phyloP scores from a whole-genome alignment of 257 asterid species.

The Fraxinus anomala region DNA sequence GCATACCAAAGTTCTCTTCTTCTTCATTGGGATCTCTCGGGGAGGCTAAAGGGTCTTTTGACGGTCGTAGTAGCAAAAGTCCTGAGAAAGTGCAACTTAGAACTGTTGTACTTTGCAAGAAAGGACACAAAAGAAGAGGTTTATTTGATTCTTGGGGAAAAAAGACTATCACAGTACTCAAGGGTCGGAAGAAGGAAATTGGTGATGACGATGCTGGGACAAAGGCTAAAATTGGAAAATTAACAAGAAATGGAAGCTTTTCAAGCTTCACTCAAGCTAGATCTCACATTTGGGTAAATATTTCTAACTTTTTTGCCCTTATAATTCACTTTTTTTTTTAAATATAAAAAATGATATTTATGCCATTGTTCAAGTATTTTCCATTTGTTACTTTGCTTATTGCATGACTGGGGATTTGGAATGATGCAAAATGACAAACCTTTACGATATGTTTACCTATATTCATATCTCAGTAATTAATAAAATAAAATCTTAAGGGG shows the following conservation, averaged over 20 bases:
- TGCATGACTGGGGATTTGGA: background rate
- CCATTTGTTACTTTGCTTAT: background rate
- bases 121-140: conserved; percentile 26
- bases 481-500: conserved; percentile 7
- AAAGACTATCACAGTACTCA: conserved; percentile 25
- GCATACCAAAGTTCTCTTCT: conserved; percentile 53
- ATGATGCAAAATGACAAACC: background rate
- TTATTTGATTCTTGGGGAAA: conserved; percentile 31
- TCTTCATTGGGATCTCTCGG: conserved; percentile 54
- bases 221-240: conserved; percentile 29
- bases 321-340: background rate
- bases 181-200: conserved; percentile 26
- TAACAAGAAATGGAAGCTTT: conserved; percentile 59
- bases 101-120: conserved; percentile 30
- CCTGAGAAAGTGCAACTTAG: conserved; percentile 38
- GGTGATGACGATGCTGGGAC: conserved; percentile 41
- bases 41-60: conserved; percentile 46
- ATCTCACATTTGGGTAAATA: conserved; percentile 69
- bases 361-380: background rate
- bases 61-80: conserved; percentile 28
- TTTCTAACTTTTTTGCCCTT: background rate
- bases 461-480: conserved; percentile 19
- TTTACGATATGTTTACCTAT: background rate
- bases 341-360: too few species aligned
- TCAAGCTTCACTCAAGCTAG: conserved; percentile 40